Conservation (phyloP, 805 yeast genomes). For the Metschnikowia similis region DNA sequence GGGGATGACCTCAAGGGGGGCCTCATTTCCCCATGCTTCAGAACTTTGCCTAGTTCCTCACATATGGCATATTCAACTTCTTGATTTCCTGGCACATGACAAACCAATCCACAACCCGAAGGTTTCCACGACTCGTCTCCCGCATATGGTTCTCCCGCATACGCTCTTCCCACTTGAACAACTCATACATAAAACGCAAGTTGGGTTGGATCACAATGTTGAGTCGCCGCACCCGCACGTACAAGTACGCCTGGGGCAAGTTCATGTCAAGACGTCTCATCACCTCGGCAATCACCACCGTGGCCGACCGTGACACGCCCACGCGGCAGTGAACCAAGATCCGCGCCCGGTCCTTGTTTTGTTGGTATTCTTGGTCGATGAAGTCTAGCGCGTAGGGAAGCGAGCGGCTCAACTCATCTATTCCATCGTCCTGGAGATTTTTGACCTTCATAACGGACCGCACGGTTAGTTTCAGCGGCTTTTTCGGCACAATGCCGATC, state of each 20-base stretch:
- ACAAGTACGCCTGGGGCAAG: constrained; percentile 76
- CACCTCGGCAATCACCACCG: constrained; percentile 92
- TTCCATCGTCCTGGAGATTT: constrained; percentile 87
- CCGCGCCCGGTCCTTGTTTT: constrained; percentile 13
- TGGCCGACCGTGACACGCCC: constrained; percentile 92
- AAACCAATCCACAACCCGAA: constrained; percentile 83
- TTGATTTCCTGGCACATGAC: constrained; percentile 79
- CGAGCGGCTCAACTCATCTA: constrained; percentile 64
- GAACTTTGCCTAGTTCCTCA: neutral
- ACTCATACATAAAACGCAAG: constrained; percentile 84
- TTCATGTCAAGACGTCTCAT: constrained; percentile 70
- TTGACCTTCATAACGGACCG: constrained; percentile 56
- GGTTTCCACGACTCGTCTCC: constrained; percentile 2
- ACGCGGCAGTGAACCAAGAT: constrained; percentile 87
- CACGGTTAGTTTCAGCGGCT: constrained; percentile 21
- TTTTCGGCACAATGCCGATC: constrained; percentile 23
- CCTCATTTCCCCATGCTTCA: no score
- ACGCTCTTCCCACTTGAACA: constrained; percentile 44
- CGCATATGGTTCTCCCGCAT: constrained; percentile 23
- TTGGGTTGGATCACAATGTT: constrained; percentile 95
- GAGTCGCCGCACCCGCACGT: constrained; percentile 82
- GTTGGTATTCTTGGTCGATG: constrained; percentile 42
- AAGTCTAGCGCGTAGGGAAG: constrained; percentile 62
- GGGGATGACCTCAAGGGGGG: no score
- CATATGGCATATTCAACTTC: constrained; percentile 58